phyloP scores from a whole-genome alignment of 2,329 filamentous ascomycete species.

The Ophiocordyceps polyrhachis-furcata region DNA sequence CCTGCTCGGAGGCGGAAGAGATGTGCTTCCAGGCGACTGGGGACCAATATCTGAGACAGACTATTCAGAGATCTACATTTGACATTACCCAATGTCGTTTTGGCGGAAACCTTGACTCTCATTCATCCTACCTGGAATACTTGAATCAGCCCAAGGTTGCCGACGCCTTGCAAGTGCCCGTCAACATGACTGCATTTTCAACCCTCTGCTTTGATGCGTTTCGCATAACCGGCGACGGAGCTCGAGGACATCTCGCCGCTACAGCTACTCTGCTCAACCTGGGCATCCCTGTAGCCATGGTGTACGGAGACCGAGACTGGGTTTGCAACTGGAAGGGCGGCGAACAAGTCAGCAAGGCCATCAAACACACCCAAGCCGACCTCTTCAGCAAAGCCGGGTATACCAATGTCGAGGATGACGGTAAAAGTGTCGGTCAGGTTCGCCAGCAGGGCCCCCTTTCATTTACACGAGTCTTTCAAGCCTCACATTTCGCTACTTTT shows the following conservation, averaged over 20 bases:
- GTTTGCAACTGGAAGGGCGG: slow-evolving; percentile 51
- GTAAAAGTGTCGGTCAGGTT: slow-evolving; percentile 53
- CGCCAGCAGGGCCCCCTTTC: slow-evolving; percentile 39
- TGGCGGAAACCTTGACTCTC: slow-evolving; percentile 44
- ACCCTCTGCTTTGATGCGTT: slow-evolving; percentile 31
- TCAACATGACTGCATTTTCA: slow-evolving; percentile 34
- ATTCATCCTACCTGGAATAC: slow-evolving; percentile 26
- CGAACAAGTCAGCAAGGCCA: slow-evolving; percentile 44
- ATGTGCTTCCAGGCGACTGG: not conserved
- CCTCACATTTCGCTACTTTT: slow-evolving; percentile 42
- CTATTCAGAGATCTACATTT: slow-evolving; percentile 19
- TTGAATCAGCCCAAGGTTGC: slow-evolving; percentile 38
- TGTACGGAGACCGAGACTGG: slow-evolving; percentile 47
- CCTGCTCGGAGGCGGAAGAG: not conserved
- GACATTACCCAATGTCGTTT: slow-evolving; percentile 36
- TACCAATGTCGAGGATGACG: slow-evolving; percentile 36
- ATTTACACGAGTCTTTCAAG: slow-evolving; percentile 46
- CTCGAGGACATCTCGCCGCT: slow-evolving; percentile 23
- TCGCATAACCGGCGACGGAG: slow-evolving; percentile 39
- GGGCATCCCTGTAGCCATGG: slow-evolving; percentile 49
- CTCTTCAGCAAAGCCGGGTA: slow-evolving; percentile 45
- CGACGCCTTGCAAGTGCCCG: slow-evolving; percentile 38
- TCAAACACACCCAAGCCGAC: slow-evolving; percentile 28
- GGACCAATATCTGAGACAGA: not conserved
- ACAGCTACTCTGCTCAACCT: slow-evolving; percentile 39